Conservation (phyloP, 441 rosid genomes). For the Pelargonium cotyledonis region DNA sequence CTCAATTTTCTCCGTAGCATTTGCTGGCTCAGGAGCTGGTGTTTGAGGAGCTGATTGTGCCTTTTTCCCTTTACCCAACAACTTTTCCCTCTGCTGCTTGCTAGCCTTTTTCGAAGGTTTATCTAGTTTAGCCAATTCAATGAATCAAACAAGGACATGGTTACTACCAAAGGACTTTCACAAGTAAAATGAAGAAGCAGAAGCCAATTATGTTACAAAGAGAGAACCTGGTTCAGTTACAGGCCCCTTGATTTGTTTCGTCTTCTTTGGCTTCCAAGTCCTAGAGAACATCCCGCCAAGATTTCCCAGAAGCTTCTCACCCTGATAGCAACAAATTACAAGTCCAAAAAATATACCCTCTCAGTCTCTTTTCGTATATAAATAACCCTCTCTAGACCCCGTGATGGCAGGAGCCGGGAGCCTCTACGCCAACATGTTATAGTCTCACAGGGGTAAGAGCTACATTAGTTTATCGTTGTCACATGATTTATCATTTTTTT, state of each 20-base stretch:
- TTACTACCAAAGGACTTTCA: background rate
- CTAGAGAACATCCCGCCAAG: constrained; percentile 73
- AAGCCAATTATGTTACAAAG: background rate
- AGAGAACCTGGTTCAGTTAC: constrained; percentile 34
- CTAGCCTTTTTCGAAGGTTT: constrained; percentile 34
- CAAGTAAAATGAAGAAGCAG: too few species aligned
- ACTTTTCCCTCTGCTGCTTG: constrained; percentile 42
- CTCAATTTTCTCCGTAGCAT: constrained; percentile 53
- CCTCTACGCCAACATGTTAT: too few species aligned
- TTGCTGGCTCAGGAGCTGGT: constrained; percentile 35
- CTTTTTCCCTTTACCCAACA: constrained; percentile 18
- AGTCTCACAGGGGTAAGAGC: too few species aligned
- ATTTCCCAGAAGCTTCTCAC: constrained; percentile 53
- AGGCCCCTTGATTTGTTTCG: constrained; percentile 48
- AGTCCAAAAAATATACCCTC: background rate
- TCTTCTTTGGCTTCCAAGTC: constrained; percentile 74
- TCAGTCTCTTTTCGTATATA: background rate
- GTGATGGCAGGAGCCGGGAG: background rate
- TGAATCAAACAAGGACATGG: background rate
- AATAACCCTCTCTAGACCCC: background rate
- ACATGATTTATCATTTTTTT: too few species aligned
- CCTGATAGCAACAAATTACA: constrained; percentile 24
- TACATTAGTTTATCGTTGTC: too few species aligned
- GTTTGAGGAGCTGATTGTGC: constrained; percentile 31
- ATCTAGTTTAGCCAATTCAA: constrained; percentile 25